A percentile compares a stretch with the other conserved stretches of the same genome.
phyloP scores from a whole-genome alignment of 352 stramenopile genomes.

The Globisporangium iwayamae region DNA sequence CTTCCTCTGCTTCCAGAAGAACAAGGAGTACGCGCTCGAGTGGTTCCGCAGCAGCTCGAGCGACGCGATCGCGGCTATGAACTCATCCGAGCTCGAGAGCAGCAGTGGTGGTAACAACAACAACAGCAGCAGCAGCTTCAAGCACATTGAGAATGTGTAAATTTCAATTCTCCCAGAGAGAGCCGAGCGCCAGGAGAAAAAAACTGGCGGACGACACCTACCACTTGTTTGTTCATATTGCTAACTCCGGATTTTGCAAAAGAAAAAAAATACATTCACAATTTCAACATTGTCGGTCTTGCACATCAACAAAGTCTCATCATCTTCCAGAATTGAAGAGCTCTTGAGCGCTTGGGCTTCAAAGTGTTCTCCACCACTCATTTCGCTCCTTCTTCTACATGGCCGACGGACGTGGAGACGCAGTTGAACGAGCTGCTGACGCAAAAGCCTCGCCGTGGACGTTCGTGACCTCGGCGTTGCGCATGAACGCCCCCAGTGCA shows the following conservation, averaged over 20 bases:
- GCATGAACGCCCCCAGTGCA: conserved; percentile 96
- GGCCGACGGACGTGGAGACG: conserved; percentile 12
- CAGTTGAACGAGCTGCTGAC: conserved; percentile 27
- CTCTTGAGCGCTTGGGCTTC: not conserved
- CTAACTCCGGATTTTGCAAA: conserved; percentile 9
- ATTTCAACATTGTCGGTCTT: not conserved
- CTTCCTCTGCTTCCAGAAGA: conserved; percentile 81
- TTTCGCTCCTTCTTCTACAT: not conserved
- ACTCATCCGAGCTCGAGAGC: conserved; percentile 31
- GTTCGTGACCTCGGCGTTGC: conserved; percentile 72
- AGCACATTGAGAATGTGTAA: conserved; percentile 72
- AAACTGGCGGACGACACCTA: not conserved
- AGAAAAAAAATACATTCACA: conserved; percentile 1
- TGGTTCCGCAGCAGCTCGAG: conserved; percentile 59
- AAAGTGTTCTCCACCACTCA: not conserved
- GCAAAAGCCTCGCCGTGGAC: conserved; percentile 63
- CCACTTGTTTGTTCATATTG: not conserved
- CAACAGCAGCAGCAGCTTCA: conserved; percentile 39
- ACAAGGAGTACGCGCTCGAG: conserved; percentile 70
- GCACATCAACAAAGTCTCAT: not conserved
- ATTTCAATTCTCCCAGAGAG: not conserved
- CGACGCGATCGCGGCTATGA: conserved; percentile 16
- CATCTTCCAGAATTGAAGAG: not conserved
- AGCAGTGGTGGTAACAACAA: not conserved
- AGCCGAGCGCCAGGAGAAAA: not conserved